Evolutionary conservation across 306 rosid genomes (phyloP), one percentile per base, ranked within the genome.

Genomic region (Inga laurina): DNA sequence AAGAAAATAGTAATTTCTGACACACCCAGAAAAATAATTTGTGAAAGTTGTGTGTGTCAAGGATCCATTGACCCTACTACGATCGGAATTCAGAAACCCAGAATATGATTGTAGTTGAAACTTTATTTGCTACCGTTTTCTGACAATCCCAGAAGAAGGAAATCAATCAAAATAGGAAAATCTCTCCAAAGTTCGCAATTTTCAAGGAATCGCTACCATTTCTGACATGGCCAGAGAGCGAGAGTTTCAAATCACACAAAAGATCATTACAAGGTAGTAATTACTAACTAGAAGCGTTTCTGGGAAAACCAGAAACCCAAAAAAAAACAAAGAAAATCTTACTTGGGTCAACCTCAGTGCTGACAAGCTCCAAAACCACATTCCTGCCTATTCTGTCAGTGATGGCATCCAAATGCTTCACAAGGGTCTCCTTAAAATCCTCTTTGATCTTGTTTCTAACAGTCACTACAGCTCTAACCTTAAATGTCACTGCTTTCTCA

Each of bases 381-480:
- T 91, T 92, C 66, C 88, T 81, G 8, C 97, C 98, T 16, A 94
- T 91, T 51, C 79, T 86, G 41, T 94, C 98, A 27, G 88, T 80
- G 61, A 94, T 46, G 67, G 90, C 88, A 82, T 94, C 98, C 27
- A 92, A 75, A 72, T 94, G 91, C 86, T 90, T 94, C 18, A 86
- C 83, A 49, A 94, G 1, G 19, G 91, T 80, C 52, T 92, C 97
- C 70, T 89, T 89, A 10, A 94, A 70, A 52, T 89, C 91, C 77
- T 92, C 93, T 74, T 90, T 94, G 89, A 71, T 94, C 86, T 90
- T 94, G 84, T 94, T 94, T 78, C 93, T 92, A 72, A 94, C 91
- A 5, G 98, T 94, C 16, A 91, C 87, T 35, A 94, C 95, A 59
- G 97, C 98, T 84, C 97, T 91, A 37, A 94, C 98, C 94, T 82